Conservation (phyloP, 768 basidiomycete genomes). For the Rubroboletus satanas region DNA sequence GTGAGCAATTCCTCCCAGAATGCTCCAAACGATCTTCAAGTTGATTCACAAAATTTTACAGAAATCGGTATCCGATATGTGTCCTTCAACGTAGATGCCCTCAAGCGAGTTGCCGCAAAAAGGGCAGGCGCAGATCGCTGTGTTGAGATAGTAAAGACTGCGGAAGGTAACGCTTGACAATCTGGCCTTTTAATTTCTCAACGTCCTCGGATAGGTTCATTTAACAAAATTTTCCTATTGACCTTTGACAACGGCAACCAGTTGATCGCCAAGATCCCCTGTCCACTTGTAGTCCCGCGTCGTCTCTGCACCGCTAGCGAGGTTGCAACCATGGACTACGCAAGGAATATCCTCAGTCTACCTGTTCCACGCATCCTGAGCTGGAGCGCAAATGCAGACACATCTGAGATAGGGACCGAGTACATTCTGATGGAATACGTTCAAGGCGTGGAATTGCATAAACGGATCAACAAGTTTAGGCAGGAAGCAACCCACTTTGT, state of each 20-base stretch:
- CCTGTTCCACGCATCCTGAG: conserved; percentile 30
- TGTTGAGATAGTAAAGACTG: conserved; percentile 14
- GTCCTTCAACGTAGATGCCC: conserved; percentile 20
- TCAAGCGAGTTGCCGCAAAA: conserved; percentile 13
- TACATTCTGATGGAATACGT: conserved; percentile 36
- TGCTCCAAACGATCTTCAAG: too few species aligned
- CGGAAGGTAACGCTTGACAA: conserved; percentile 1
- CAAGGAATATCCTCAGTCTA: conserved; percentile 23
- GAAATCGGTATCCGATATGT: neutral
- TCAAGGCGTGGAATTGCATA: conserved; percentile 23
- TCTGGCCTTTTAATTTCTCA: neutral
- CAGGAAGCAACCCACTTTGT: conserved; percentile 9
- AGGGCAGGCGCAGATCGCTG: conserved; percentile 14
- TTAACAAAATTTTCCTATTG: conserved; percentile 16
- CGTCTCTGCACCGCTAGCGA: conserved; percentile 34
- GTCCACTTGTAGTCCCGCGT: conserved; percentile 25
- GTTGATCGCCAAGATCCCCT: conserved; percentile 16
- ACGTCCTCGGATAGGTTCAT: neutral
- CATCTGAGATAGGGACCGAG: conserved; percentile 28
- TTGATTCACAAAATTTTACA: neutral
- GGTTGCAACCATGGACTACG: conserved; percentile 35
- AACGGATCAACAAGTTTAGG: neutral
- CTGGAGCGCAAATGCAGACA: conserved; percentile 25
- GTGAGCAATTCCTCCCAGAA: neutral
- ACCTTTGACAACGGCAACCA: conserved; percentile 11